Evolutionary conservation across 441 rosid genomes (phyloP).

Genomic region (Erodium trifolium): DNA sequence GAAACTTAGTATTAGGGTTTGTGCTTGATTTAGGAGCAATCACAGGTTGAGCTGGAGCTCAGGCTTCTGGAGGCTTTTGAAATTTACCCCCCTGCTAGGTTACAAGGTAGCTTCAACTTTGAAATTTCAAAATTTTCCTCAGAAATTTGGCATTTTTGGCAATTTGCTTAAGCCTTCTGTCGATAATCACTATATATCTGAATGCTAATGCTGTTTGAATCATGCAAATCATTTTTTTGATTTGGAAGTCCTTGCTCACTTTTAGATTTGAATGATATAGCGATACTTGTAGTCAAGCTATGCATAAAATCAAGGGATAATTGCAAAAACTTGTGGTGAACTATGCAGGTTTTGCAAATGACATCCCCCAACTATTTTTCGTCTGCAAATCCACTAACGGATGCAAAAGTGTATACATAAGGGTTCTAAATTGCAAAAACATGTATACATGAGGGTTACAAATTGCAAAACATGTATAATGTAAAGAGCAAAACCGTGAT

Average conservation of each 20-base stretch:
- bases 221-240: neutral
- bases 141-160: neutral
- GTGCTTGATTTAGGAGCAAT: constrained; percentile 51
- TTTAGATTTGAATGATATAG: neutral
- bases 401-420: no score
- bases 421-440: no score
- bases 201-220: neutral
- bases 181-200: neutral
- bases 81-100: constrained; percentile 78
- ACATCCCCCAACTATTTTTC: no score
- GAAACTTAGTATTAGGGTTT: neutral
- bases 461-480: no score
- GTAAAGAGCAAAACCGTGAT: no score
- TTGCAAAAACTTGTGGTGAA: no score
- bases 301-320: no score
- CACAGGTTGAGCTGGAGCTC: constrained; percentile 92
- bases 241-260: neutral
- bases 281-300: no score
- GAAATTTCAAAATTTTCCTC: neutral
- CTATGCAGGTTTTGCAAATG: no score
- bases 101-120: constrained; percentile 37
- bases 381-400: no score
- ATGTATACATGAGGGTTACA: no score
- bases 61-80: constrained; percentile 84
- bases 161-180: neutral